These are phyloP conservation scores for Epithemia pelagica DNA, from an alignment of 108 stramenopile species.

Conservation along the genomic window DNA sequence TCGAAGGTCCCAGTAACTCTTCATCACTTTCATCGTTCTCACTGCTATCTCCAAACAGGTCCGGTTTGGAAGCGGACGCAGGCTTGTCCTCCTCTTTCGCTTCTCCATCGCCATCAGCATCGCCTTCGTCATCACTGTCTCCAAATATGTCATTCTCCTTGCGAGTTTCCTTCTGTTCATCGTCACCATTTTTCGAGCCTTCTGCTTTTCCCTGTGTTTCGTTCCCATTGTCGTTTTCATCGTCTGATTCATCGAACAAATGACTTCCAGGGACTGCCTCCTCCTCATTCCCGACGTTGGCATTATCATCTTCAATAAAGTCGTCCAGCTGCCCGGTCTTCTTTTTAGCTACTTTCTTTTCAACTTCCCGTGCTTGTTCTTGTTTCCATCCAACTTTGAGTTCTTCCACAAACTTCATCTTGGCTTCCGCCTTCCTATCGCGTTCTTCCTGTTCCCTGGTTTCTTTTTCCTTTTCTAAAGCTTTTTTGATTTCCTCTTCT, in stretches of 20 bases:
- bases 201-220: constrained; percentile 7
- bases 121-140: not conserved
- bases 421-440: constrained; percentile 52
- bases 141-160: not conserved
- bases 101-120: not conserved
- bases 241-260: constrained; percentile 62
- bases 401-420: constrained; percentile 56
- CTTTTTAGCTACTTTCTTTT: constrained; percentile 19
- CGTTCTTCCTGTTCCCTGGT: constrained; percentile 62
- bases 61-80: not conserved
- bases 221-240: constrained; percentile 17
- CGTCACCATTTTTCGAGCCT: not conserved
- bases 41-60: constrained; percentile 10
- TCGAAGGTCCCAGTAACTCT: constrained; percentile 1
- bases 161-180: not conserved
- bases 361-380: constrained; percentile 42
- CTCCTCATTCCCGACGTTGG: constrained; percentile 35
- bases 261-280: constrained; percentile 27
- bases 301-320: constrained; percentile 7
- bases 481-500: constrained; percentile 40
- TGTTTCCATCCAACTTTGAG: constrained; percentile 65
- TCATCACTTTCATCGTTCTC: constrained; percentile 11
- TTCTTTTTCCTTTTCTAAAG: constrained; percentile 43
- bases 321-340: constrained; percentile 13
- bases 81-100: not conserved